Conservation (phyloP, 2,329 filamentous ascomycete species). For the Paramyrothecium roridum region DNA sequence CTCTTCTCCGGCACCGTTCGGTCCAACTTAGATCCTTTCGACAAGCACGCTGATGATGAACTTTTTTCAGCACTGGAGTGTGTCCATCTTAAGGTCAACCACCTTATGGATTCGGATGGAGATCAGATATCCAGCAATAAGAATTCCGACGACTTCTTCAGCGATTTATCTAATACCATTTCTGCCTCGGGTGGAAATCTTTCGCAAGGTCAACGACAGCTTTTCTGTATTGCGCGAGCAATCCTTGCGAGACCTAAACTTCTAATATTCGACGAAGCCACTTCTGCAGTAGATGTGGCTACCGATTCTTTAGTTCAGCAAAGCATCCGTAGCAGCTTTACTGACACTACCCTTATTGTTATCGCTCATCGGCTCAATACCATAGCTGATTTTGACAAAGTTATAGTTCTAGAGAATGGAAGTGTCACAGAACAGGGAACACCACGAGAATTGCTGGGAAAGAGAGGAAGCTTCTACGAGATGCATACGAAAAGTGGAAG, state of each 20-base stretch:
- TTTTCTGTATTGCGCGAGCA: slow-evolving; percentile 90
- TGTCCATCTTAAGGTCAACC: slow-evolving; percentile 62
- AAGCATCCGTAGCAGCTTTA: slow-evolving; percentile 82
- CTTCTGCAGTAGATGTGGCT: slow-evolving; percentile 89
- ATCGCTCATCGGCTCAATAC: slow-evolving; percentile 91
- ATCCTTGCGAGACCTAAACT: slow-evolving; percentile 85
- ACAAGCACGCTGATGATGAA: slow-evolving; percentile 72
- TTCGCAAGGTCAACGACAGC: slow-evolving; percentile 88
- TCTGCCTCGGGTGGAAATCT: slow-evolving; percentile 97
- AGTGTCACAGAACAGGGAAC: slow-evolving; percentile 81
- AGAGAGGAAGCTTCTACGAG: too few relatives aligned
- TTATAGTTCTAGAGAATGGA: slow-evolving; percentile 94
- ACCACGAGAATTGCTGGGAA: too few relatives aligned
- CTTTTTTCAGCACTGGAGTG: slow-evolving; percentile 77
- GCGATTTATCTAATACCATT: slow-evolving; percentile 79
- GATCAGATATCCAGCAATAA: too few relatives aligned
- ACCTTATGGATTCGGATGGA: too few relatives aligned
- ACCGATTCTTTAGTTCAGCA: slow-evolving; percentile 93
- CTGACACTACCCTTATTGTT: slow-evolving; percentile 82
- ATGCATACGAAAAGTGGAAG: too few relatives aligned
- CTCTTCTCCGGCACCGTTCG: slow-evolving; percentile 79
- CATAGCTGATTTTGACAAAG: slow-evolving; percentile 90
- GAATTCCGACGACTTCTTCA: slow-evolving; percentile 65
- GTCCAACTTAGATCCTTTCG: slow-evolving; percentile 77
- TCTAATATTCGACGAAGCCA: slow-evolving; percentile 96